Evolutionary conservation across 2,329 filamentous ascomycete species (phyloP), one percentile per base, ranked within the genome.

Genomic region (Bipolaris oryzae): DNA sequence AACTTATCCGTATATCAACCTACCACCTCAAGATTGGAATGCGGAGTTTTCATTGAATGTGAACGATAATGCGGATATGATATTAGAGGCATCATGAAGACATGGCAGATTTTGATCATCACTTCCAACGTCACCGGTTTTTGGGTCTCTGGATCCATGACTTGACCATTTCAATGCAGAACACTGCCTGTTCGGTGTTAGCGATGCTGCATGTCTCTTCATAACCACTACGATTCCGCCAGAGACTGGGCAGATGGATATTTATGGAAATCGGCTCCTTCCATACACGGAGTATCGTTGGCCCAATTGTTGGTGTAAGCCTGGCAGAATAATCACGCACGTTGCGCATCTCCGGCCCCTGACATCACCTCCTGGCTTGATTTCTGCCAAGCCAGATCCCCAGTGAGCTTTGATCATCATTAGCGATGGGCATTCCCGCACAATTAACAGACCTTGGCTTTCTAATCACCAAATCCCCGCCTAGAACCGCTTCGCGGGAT

Each of bases 21-120:
- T 66, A n/a, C 68, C 68, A 7, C 67, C 65, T 18, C 58, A 63
- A 23, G 71, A 75, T 43, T 75, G 71, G 72, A 71, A 71, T 25
- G 60, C 64, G 5, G 73, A 75, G 50, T 75, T 74, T 44, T 66
- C 64, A 23, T 46, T 74, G 25, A 64, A 67, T 33, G 66, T 74
- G 25, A 64, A 67, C 35, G 66, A 67, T 47, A 66, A 60, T 4
- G 58, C 64, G 57, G 66, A 70, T 21, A 31, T 58, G 37, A 53
- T 63, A 37, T 50, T 58, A 20, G 57, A 61, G 16, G 33, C 42
- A 6, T 60, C 42, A 15, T 62, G 57, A 42, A 43, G 41, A n/a
- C 34, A 34, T 18, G 44, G 20, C 20, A 7, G 25, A 15, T 31
- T 33, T 50, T 13, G 5, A 5, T 42, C 16, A 35, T 38, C 4